These are phyloP conservation scores for Nakazawaea wyomingensis DNA, from an alignment of 805 yeast genomes.

Conservation along the genomic window DNA sequence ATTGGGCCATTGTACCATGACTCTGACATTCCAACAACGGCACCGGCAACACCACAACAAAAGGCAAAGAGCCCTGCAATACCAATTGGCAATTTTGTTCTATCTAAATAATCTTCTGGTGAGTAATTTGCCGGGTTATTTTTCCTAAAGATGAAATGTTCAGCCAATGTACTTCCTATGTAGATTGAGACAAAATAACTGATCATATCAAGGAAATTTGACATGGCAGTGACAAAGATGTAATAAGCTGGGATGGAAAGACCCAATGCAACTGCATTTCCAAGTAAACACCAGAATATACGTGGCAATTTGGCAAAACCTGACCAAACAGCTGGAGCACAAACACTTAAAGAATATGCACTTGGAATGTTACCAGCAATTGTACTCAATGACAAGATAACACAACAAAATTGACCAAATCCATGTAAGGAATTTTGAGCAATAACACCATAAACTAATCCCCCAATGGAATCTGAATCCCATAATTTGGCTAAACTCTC, in stretches of 20 bases:
- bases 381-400: constrained; percentile 27
- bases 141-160: constrained; percentile 26
- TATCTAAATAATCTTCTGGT: constrained; percentile 22
- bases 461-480: constrained; percentile 42
- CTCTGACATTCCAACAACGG: constrained; percentile 29
- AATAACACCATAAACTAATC: constrained; percentile 27
- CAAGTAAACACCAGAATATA: constrained; percentile 30
- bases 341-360: constrained; percentile 27
- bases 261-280: constrained; percentile 28
- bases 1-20: constrained; percentile 31
- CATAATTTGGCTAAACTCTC: constrained; percentile 45
- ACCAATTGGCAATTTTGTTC: constrained; percentile 25
- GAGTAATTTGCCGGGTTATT: constrained; percentile 20
- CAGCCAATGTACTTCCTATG: constrained; percentile 27
- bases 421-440: constrained; percentile 26
- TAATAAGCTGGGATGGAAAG: constrained; percentile 32
- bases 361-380: constrained; percentile 31
- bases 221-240: constrained; percentile 26
- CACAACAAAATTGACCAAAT: constrained; percentile 29
- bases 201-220: constrained; percentile 28
- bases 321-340: constrained; percentile 29
- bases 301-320: constrained; percentile 28
- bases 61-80: constrained; percentile 28
- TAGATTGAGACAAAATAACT: constrained; percentile 30
- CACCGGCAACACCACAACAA: constrained; percentile 27